These are phyloP conservation scores for Monilinia aucupariae DNA, from an alignment of 2,329 filamentous ascomycete genomes.

Conservation along the genomic window DNA sequence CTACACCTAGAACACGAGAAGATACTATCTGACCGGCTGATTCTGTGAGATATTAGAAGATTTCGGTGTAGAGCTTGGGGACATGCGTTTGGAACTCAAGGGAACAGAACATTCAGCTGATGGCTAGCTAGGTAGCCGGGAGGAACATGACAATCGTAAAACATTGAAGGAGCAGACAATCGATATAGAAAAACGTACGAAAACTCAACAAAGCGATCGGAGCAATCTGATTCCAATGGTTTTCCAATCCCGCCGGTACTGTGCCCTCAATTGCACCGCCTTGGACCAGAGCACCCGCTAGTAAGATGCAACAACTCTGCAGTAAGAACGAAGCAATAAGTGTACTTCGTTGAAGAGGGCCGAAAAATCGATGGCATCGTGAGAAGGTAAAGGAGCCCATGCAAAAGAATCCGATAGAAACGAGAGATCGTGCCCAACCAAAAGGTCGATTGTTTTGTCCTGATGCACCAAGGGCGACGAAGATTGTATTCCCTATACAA, in stretches of 20 bases:
- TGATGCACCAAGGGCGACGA: slow-evolving; percentile 66
- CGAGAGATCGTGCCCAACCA: slow-evolving; percentile 65
- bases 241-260: slow-evolving; percentile 3
- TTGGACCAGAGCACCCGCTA: slow-evolving; percentile 44
- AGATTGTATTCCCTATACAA: slow-evolving; percentile 64
- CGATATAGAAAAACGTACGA: not conserved
- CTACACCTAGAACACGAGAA: slow-evolving; percentile 61
- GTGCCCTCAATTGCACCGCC: slow-evolving; percentile 2
- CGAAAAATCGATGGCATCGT: slow-evolving; percentile 56
- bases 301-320: slow-evolving; percentile 47
- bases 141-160: not conserved
- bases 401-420: slow-evolving; percentile 66
- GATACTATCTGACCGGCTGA: slow-evolving; percentile 70
- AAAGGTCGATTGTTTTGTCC: slow-evolving; percentile 45
- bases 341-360: slow-evolving; percentile 53
- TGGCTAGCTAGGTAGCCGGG: not conserved
- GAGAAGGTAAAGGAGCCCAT: slow-evolving; percentile 66
- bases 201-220: slow-evolving; percentile 67
- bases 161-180: not conserved
- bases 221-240: slow-evolving; percentile 53
- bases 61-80: not conserved
- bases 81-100: not conserved
- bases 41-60: slow-evolving; percentile 39
- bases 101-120: not conserved
- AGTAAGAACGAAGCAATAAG: slow-evolving; percentile 52